phyloP scores from a whole-genome alignment of 1,139 yeast species.

The Lodderomyces orthopsilosis region DNA sequence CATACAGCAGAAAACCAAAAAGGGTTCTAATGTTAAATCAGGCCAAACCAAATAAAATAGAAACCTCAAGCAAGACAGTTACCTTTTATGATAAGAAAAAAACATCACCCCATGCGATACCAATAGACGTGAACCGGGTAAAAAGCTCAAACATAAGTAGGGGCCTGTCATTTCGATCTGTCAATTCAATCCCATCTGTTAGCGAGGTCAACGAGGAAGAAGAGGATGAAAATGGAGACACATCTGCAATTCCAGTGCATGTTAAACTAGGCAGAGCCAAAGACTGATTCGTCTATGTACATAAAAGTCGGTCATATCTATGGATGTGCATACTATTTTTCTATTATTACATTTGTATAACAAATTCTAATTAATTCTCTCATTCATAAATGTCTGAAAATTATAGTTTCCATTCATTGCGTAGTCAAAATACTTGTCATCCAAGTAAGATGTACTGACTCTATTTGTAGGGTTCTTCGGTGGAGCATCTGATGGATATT shows the following conservation, averaged over 20 bases:
- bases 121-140: conserved; percentile 10
- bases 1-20: conserved; percentile 38
- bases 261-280: not conserved
- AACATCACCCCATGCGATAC: conserved; percentile 14
- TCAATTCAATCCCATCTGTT: conserved; percentile 25
- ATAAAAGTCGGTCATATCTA: too few species aligned
- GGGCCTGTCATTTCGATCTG: conserved; percentile 28
- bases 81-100: conserved; percentile 41
- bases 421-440: conserved; percentile 30
- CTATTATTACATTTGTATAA: not conserved
- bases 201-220: conserved; percentile 22
- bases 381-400: conserved; percentile 38
- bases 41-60: conserved; percentile 42
- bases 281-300: not conserved
- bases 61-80: conserved; percentile 52
- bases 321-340: too few species aligned
- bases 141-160: conserved; percentile 24
- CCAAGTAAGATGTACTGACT: conserved; percentile 4
- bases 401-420: conserved; percentile 29
- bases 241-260: not conserved
- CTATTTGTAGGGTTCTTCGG: not conserved
- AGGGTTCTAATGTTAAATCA: conserved; percentile 25
- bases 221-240: conserved; percentile 12
- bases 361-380: conserved; percentile 14
- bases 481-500: too few species aligned